These are phyloP conservation scores for Phytophthora pini DNA, from an alignment of 352 stramenopile species.

Conservation along the genomic window DNA sequence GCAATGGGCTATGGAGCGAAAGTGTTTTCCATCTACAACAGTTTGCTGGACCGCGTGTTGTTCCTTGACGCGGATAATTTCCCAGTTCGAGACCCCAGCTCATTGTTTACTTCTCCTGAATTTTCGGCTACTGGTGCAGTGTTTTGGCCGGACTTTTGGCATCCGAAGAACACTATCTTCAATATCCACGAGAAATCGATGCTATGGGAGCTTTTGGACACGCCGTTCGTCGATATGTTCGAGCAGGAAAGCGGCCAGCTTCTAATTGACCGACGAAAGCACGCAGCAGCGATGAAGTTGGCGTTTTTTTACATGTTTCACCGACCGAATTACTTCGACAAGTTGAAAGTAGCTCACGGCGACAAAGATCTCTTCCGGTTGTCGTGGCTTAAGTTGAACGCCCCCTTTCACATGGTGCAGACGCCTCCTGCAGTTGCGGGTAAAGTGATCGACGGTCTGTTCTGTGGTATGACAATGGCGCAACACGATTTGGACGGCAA, in stretches of 20 bases:
- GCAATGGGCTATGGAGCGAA: conserved; percentile 59
- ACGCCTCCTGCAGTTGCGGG: conserved; percentile 46
- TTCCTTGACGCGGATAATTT: conserved; percentile 70
- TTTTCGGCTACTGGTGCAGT: conserved; percentile 47
- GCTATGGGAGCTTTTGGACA: conserved; percentile 58
- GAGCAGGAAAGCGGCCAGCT: conserved; percentile 73
- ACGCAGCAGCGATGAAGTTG: conserved; percentile 36
- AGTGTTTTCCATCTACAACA: conserved; percentile 52
- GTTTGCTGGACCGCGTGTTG: conserved; percentile 47
- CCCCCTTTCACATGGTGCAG: conserved; percentile 61
- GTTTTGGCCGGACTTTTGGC: conserved; percentile 79
- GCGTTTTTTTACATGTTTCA: conserved; percentile 56
- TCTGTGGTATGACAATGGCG: conserved; percentile 63
- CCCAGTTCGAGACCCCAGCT: conserved; percentile 51
- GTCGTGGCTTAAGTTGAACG: conserved; percentile 54
- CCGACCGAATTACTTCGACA: conserved; percentile 40
- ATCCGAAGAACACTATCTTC: conserved; percentile 60
- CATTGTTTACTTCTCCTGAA: conserved; percentile 45
- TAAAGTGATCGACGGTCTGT: conserved; percentile 33
- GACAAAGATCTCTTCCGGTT: conserved; percentile 76
- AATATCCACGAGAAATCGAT: conserved; percentile 60
- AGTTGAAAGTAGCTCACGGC: conserved; percentile 46
- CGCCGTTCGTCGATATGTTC: conserved; percentile 59
- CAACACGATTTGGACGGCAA: conserved; percentile 41
- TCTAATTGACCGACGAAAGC: conserved; percentile 46